Evolutionary conservation across 192 early-diverging fungal species (phyloP).

Genomic region (Coemansia sp.): DNA sequence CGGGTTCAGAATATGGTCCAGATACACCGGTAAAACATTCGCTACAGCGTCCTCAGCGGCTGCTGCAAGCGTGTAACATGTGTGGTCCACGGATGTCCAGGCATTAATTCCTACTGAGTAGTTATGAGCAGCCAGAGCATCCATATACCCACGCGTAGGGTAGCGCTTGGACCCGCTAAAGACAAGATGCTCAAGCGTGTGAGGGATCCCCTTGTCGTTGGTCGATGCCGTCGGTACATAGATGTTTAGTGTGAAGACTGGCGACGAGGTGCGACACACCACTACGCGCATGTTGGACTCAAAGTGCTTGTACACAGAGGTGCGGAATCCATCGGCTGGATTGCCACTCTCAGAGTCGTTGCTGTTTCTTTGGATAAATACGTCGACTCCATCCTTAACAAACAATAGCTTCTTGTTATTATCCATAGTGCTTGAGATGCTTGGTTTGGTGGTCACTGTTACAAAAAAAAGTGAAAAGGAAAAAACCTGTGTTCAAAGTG

Average conservation of each 20-base stretch:
- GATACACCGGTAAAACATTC: conserved; percentile 71
- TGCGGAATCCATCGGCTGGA: conserved; percentile 28
- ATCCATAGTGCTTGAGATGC: not conserved
- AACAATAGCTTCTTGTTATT: not conserved
- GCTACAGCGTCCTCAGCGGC: conserved; percentile 69
- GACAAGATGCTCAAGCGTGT: conserved; percentile 80
- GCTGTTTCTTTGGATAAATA: not conserved
- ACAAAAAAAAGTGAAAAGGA: not conserved
- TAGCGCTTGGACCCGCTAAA: conserved; percentile 78
- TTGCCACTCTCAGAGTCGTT: conserved; percentile 4
- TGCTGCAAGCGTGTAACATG: conserved; percentile 68
- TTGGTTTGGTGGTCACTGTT: not conserved
- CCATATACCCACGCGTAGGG: conserved; percentile 71
- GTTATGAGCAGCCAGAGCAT: conserved; percentile 69
- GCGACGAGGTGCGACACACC: conserved; percentile 63
- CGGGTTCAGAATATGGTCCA: conserved; percentile 80
- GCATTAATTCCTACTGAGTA: conserved; percentile 31
- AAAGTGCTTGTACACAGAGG: conserved; percentile 16
- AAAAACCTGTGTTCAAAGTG: not conserved
- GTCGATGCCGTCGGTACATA: conserved; percentile 71
- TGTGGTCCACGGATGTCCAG: conserved; percentile 61
- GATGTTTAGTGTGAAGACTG: conserved; percentile 65
- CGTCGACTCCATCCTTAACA: not conserved
- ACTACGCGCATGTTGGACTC: conserved; percentile 60
- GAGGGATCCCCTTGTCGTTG: conserved; percentile 73